Base-by-base conservation (phyloP, 345 rosid species). In the Lenwebbia sp. region DNA sequence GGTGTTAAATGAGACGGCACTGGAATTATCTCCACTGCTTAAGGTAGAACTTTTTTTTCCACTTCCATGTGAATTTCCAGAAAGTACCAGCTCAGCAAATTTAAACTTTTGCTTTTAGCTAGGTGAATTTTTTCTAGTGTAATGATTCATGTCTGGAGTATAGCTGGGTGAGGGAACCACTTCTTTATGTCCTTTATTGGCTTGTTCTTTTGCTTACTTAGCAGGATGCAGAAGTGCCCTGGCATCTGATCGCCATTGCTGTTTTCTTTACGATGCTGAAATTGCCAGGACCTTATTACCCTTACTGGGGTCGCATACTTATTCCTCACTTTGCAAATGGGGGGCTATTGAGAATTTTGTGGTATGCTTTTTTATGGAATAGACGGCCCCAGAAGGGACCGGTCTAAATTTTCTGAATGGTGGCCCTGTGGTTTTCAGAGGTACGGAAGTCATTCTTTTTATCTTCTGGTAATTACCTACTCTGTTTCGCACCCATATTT, bases 311-410 rank as follows among this genome's bases (percentile, higher is more conserved):
- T 23, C 96, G 98, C 30, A 88, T 96, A 83, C 87, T 95, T 37
- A 83, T 96, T 88, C 98, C 98, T 28, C 98, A 94, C 87, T 60
- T 97, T 54, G 97, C 98, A 4, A 97, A 97, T 89, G 99, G 98
- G 58, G 96, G 93, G 33, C 84, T 94, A 76, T 84, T 90, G 89
- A 95, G 94, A 88, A 89, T 93, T 83, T 78, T 95, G 33, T 96
- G 96, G 98, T 90, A 90, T 86, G 84, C 89, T 33, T 88, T 91
- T 85, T 54, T 87, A 55, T 93, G 98, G 96, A 88, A 85, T 89
- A 94, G 92, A 91, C 92, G 90, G 91, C 90, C 94, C 44, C 87
- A 13, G 83, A 88, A 83, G 83, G 84, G 47, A 17, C 21, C 9
- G 5, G 44, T 19, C 78, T 70, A 70, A 70, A 33, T 33, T 2